Evolutionary conservation across 2,329 filamentous ascomycete genomes (phyloP), one percentile per base, ranked within the genome.

Genomic region (Penicillium sp.): DNA sequence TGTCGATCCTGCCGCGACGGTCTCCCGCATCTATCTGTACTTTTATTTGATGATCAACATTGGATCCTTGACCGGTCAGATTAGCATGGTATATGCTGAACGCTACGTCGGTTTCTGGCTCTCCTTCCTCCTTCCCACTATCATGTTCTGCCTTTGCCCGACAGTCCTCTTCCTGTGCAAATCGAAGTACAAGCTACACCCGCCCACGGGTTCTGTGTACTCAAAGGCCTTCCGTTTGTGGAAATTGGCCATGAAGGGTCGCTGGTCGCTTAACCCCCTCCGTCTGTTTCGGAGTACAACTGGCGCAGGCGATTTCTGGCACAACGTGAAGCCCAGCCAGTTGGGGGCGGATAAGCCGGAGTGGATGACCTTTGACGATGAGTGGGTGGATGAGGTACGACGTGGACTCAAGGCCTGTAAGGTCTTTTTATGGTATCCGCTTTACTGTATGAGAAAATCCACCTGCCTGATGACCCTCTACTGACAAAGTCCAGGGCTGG

Each of bases 41-140:
- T 89, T 88, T 69, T 90, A 89, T 71, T 76, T 88, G 51, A 81
- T 85, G 64, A 86, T 88, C 74, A 89, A 89, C 65, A 67, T 87
- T 13, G 87, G 87, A 29, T 81, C 85, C 24, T 74, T 86, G 42
- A 64, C 78, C 42, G 83, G 80, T 42, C 84, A 85, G 69, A 79
- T 87, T 52, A 76, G 75, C 64, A 90, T 87, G 83, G 85, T 85
- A 31, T 91, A 88, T 64, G 83, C 86, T 2, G 88, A 90, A 71
- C 86, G 87, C 67, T 89, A 88, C 56, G 80, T 89, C 44, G 87
- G 87, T 7, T 90, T 89, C 76, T 91, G 85, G 85, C 79, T 88
- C 23, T 80, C 87, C 0, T 91, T 79, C 74, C 71, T 87, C 36
- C 77, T 90, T 10, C 87, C 87, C 9, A 89, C 86, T 1, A 69